Evolutionary conservation across 1,284 basidiomycete species (phyloP).

Genomic region (Sanghuangporus sanghuang): DNA sequence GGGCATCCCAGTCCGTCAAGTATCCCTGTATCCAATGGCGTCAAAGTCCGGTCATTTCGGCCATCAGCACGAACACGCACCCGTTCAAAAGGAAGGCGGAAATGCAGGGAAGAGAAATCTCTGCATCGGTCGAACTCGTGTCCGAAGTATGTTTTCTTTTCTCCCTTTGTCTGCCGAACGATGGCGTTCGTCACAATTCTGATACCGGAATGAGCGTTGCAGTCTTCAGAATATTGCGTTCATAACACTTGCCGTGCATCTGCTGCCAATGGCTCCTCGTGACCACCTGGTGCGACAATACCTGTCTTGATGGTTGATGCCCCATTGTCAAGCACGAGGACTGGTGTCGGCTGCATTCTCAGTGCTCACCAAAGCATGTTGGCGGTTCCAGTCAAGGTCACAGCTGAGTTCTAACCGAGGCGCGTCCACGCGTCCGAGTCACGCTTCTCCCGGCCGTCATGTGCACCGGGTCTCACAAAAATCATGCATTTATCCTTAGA

Average conservation of each 20-base stretch:
- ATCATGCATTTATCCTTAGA: background rate
- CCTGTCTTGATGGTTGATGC: conserved; percentile 78
- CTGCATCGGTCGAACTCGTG: conserved; percentile 73
- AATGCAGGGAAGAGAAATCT: conserved; percentile 76
- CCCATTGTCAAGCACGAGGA: conserved; percentile 82
- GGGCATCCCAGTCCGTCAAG: conserved; percentile 87
- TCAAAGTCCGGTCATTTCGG: conserved; percentile 14
- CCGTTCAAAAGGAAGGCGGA: conserved; percentile 82
- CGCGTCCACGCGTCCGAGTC: background rate
- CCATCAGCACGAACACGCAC: conserved; percentile 36
- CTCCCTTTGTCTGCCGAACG: conserved; percentile 66
- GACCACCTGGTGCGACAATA: conserved; percentile 28
- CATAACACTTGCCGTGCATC: background rate
- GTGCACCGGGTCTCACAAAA: background rate
- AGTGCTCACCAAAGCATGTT: background rate
- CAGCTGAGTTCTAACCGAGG: background rate
- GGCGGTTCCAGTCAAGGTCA: background rate
- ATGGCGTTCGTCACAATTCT: conserved; percentile 78
- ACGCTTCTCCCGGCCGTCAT: background rate
- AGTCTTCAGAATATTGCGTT: conserved; percentile 10
- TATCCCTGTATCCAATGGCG: conserved; percentile 57
- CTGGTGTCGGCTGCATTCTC: conserved; percentile 36
- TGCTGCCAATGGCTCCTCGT: background rate
- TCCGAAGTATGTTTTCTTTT: conserved; percentile 75
- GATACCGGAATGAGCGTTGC: background rate